These are phyloP conservation scores for Apiospora kogelbergensis DNA, from an alignment of 2,329 filamentous ascomycete genomes.

Conservation along the genomic window DNA sequence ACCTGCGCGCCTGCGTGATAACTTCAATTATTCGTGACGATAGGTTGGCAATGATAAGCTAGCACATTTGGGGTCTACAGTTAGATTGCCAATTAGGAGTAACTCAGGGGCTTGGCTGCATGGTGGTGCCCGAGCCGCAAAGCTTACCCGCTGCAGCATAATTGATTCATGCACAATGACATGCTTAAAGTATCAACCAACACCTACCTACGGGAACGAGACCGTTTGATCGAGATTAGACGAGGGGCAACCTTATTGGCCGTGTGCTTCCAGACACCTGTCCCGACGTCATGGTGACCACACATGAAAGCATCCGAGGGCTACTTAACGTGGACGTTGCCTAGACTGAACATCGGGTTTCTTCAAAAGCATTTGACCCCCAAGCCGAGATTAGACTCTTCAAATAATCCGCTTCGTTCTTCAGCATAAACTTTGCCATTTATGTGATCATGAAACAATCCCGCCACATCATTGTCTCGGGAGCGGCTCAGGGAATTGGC, in stretches of 20 bases:
- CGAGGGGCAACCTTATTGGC: background rate
- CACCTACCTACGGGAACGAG: background rate
- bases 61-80: background rate
- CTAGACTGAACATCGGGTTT: background rate
- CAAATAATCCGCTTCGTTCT: too few relatives aligned
- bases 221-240: background rate
- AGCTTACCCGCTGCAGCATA: background rate
- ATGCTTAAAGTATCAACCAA: background rate
- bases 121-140: background rate
- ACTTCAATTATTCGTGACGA: too few relatives aligned
- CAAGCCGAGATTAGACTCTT: background rate
- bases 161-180: background rate
- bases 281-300: background rate
- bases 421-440: background rate
- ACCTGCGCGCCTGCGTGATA: too few relatives aligned
- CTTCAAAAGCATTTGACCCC: background rate
- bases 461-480: constrained; percentile 16
- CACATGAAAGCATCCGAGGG: background rate
- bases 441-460: background rate
- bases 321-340: background rate
- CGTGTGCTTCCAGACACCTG: background rate
- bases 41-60: background rate
- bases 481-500: constrained; percentile 45
- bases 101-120: background rate
- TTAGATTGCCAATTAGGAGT: background rate